Base-by-base conservation (phyloP, 305 asterid species). In the Nicotiana rustica region DNA sequence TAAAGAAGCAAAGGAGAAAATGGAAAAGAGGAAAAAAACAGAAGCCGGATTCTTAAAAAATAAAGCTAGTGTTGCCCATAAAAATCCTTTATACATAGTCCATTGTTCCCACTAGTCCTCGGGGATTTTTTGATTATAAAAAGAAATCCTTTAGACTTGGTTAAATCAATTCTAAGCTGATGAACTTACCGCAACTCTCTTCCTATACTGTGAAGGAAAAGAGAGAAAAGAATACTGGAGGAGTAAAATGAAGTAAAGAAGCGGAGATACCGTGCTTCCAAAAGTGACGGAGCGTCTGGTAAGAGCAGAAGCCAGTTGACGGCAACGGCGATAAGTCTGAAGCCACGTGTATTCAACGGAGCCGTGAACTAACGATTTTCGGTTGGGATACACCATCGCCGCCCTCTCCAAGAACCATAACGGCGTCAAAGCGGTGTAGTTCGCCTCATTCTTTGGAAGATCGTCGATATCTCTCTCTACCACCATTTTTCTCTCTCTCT, bases 241-340 rank as follows among this genome's bases (percentile, higher is more conserved):
- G 10, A 4, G 14, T 2, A 31, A 29, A 77, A 33, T 19, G 65
- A 70, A 47, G 56, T 61, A 25, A 79, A 44, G 29, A 17, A 36
- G 44, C 44, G 60, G 15, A 55, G 60, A 12, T 80, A 96, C 98
- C 33, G 99, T 96, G 94, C 84, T 83, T 4, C 99, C 99, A 31
- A 89, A 93, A 84, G 92, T 88, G 87, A 93, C 82, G 85, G 91
- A 89, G 33, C 92, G 91, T 65, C 76, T 85, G n/a, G 87, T 49
- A 81, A 96, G 98, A 47, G 99, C 98, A 86, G 99, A 96, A 15
- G 99, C 97, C 31, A 96, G 89, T 80, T 92, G 92, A 86, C 97
- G 91, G 88, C 99, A 96, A 8, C 99, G 97, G 5, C 85, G 89
- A 89, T 94, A 96, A 80, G 99, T 96, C 87, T 96, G 97, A 3